These are phyloP conservation scores for Phytophthora quininea DNA, from an alignment of 352 stramenopile species.

Conservation along the genomic window DNA sequence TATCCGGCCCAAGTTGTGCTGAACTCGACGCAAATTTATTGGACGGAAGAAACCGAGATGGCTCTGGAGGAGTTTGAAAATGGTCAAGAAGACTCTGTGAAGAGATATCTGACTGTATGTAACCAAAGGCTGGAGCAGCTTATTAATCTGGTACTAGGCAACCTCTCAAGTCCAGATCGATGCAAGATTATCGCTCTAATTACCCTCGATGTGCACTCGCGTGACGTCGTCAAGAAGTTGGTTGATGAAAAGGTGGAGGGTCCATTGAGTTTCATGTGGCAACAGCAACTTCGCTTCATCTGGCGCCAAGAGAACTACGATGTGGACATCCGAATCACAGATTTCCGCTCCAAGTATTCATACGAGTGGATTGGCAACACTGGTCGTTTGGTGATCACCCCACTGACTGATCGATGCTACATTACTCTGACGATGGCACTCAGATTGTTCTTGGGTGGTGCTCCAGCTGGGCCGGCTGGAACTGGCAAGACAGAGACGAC, in stretches of 20 bases:
- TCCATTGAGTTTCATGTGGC: constrained; percentile 87
- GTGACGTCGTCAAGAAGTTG: constrained; percentile 92
- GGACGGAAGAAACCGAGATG: constrained; percentile 97
- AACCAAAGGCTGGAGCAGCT: constrained; percentile 90
- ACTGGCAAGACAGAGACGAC: constrained; percentile 93
- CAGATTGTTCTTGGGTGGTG: constrained; percentile 95
- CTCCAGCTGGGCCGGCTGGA: constrained; percentile 91
- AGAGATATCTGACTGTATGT: constrained; percentile 79
- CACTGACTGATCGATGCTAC: constrained; percentile 96
- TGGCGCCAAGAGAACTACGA: constrained; percentile 94
- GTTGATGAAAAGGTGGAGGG: constrained; percentile 91
- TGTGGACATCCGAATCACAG: constrained; percentile 96
- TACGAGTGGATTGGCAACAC: constrained; percentile 92
- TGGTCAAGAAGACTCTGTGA: constrained; percentile 87
- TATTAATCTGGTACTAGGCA: constrained; percentile 91
- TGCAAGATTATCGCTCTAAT: constrained; percentile 97
- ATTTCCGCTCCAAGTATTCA: constrained; percentile 95
- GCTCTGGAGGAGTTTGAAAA: constrained; percentile 89
- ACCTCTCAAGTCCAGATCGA: constrained; percentile 88
- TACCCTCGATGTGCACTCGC: constrained; percentile 95
- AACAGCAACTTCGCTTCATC: constrained; percentile 89
- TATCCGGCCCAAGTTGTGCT: constrained; percentile 93
- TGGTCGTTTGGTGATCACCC: constrained; percentile 95
- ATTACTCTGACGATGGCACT: constrained; percentile 97
- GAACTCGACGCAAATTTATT: constrained; percentile 93